phyloP scores from a whole-genome alignment of 805 yeast species.

The Wickerhamiella azyma region DNA sequence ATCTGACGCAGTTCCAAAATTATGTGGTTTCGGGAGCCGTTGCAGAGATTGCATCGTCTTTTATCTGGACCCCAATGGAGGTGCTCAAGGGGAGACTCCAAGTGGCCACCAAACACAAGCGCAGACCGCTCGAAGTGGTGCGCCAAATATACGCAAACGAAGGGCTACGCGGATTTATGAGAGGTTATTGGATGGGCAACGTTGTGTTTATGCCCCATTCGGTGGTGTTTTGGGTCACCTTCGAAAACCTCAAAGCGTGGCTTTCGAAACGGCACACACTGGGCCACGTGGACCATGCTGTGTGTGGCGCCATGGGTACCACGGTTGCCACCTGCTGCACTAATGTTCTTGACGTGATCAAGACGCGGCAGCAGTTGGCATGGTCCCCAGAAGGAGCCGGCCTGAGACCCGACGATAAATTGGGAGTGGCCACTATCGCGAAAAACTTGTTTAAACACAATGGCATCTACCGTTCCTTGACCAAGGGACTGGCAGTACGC shows the following conservation, averaged over 20 bases:
- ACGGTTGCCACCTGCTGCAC: conserved; percentile 26
- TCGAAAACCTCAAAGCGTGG: conserved; percentile 19
- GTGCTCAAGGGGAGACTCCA: conserved; percentile 34
- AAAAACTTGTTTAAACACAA: conserved; percentile 26
- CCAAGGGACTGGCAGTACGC: conserved; percentile 28
- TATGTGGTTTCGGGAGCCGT: conserved; percentile 28
- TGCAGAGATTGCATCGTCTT: conserved; percentile 29
- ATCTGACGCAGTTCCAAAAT: conserved; percentile 25
- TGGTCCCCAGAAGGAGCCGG: conserved; percentile 27
- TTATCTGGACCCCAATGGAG: conserved; percentile 34
- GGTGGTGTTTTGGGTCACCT: conserved; percentile 31
- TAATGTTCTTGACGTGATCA: conserved; percentile 30
- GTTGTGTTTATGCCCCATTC: conserved; percentile 32
- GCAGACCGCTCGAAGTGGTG: conserved; percentile 15
- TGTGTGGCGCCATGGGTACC: conserved; percentile 26
- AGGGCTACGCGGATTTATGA: conserved; percentile 65
- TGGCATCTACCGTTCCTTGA: conserved; percentile 26
- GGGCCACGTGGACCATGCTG: not conserved
- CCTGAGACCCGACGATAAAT: conserved; percentile 28
- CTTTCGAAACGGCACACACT: conserved; percentile 1
- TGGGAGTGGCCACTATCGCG: conserved; percentile 25
- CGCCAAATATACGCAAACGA: conserved; percentile 38
- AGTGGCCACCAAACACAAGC: conserved; percentile 17
- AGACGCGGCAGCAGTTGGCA: conserved; percentile 34
- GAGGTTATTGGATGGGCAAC: conserved; percentile 47